Conservation (phyloP, 768 basidiomycete species). For the Tylopilus felleus region DNA sequence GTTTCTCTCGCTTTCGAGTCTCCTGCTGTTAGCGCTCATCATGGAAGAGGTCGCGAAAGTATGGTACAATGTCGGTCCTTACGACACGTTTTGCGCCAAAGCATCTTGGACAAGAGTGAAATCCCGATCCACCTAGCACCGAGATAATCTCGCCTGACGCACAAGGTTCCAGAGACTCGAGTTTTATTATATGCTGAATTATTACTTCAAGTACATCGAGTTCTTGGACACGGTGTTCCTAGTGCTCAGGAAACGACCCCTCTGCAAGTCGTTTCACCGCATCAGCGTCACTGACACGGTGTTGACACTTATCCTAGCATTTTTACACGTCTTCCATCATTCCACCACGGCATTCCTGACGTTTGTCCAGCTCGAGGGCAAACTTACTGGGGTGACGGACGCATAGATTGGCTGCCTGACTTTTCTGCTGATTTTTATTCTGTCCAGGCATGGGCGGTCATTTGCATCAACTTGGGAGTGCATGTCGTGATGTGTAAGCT, state of each 20-base stretch:
- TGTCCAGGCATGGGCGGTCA: slow-evolving; percentile 83
- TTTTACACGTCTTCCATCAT: slow-evolving; percentile 97
- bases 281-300: neutral
- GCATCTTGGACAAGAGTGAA: slow-evolving; percentile 79
- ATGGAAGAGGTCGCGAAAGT: slow-evolving; percentile 82
- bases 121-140: slow-evolving; percentile 31
- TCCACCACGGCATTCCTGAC: slow-evolving; percentile 91
- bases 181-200: slow-evolving; percentile 96
- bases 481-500: slow-evolving; percentile 94
- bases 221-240: slow-evolving; percentile 94
- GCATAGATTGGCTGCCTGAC: neutral
- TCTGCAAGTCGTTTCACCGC: slow-evolving; percentile 52
- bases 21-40: slow-evolving; percentile 74
- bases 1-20: slow-evolving; percentile 77
- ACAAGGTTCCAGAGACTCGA: slow-evolving; percentile 62
- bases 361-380: slow-evolving; percentile 87
- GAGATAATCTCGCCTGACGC: slow-evolving; percentile 1
- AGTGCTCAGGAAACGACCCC: slow-evolving; percentile 93
- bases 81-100: slow-evolving; percentile 68
- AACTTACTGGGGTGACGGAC: slow-evolving; percentile 72
- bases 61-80: slow-evolving; percentile 65
- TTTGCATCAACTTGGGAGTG: slow-evolving; percentile 80
- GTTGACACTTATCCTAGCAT: slow-evolving; percentile 48
- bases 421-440: slow-evolving; percentile 1
- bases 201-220: slow-evolving; percentile 96